phyloP scores from a whole-genome alignment of 1,284 basidiomycete species.

The Tilletia walkeri region DNA sequence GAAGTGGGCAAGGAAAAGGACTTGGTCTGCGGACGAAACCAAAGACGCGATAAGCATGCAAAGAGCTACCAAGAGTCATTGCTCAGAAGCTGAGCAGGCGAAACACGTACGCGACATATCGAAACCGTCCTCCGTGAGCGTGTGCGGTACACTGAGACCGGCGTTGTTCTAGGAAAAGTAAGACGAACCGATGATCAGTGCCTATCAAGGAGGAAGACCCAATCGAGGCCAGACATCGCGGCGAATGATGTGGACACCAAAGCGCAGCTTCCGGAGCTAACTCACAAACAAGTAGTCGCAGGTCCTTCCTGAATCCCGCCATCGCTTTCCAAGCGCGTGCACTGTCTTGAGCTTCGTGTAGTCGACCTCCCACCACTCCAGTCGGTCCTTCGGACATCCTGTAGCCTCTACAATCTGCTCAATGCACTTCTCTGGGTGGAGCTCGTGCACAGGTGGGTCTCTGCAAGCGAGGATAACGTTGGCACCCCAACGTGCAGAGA shows the following conservation, averaged over 20 bases:
- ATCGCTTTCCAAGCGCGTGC: constrained; percentile 31
- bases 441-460: constrained; percentile 39
- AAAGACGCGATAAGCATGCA: not conserved
- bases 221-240: not conserved
- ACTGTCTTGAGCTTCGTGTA: constrained; percentile 34
- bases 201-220: not conserved
- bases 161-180: constrained; percentile 42
- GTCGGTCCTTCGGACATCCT: constrained; percentile 21
- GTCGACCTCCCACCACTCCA: constrained; percentile 47
- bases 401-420: constrained; percentile 25
- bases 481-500: constrained; percentile 36
- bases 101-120: constrained; percentile 29
- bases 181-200: constrained; percentile 14
- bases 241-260: not conserved
- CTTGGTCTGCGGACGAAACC: constrained; percentile 12
- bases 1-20: constrained; percentile 42
- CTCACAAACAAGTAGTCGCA: constrained; percentile 24
- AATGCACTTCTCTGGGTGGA: constrained; percentile 35
- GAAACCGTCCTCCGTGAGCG: constrained; percentile 41
- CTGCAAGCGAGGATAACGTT: constrained; percentile 44
- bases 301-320: constrained; percentile 26
- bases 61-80: too few relatives aligned
- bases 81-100: constrained; percentile 7
- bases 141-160: constrained; percentile 26
- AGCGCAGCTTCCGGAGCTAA: not conserved